Percentiles rank a stretch among this genome's conserved stretches.
phyloP scores from a whole-genome alignment of 805 yeast genomes.

The Candida alai region DNA sequence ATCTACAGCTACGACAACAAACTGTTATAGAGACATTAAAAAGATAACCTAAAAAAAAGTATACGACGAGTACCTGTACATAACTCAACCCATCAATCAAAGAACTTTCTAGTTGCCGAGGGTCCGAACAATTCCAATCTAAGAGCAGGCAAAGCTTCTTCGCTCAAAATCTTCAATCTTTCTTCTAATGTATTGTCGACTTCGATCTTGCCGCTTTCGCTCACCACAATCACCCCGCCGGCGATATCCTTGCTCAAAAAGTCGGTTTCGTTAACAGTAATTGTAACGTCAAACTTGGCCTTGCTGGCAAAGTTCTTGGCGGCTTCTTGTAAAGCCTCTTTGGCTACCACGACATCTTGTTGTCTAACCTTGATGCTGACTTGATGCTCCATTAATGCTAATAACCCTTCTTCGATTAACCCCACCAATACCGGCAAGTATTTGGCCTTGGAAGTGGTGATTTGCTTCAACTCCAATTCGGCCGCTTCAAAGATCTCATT shows the following conservation, averaged over 20 bases:
- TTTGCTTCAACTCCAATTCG: conserved; percentile 52
- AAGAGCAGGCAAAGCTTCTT: conserved; percentile 87
- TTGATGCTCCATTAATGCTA: conserved; percentile 67
- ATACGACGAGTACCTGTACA: no score
- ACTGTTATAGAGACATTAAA: no score
- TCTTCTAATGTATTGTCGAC: conserved; percentile 93
- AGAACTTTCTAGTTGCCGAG: conserved; percentile 82
- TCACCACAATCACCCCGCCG: conserved; percentile 81
- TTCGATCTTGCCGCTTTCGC: conserved; percentile 76
- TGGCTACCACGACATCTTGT: conserved; percentile 56
- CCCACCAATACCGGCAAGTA: conserved; percentile 72
- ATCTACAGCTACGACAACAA: no score
- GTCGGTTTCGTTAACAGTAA: conserved; percentile 52
- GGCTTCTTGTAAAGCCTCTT: conserved; percentile 60
- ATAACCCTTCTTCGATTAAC: conserved; percentile 72
- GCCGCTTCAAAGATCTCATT: conserved; percentile 72
- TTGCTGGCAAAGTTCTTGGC: conserved; percentile 58
- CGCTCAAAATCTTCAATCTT: conserved; percentile 77
- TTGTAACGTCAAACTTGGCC: conserved; percentile 53
- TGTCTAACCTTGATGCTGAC: conserved; percentile 67
- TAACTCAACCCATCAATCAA: conserved; percentile 50
- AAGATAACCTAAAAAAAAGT: no score
- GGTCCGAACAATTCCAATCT: conserved; percentile 88
- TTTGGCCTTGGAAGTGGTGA: conserved; percentile 50
- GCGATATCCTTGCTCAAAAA: conserved; percentile 61